Evolutionary conservation across 805 yeast species (phyloP).

Genomic region (Teunomyces pallodes): DNA sequence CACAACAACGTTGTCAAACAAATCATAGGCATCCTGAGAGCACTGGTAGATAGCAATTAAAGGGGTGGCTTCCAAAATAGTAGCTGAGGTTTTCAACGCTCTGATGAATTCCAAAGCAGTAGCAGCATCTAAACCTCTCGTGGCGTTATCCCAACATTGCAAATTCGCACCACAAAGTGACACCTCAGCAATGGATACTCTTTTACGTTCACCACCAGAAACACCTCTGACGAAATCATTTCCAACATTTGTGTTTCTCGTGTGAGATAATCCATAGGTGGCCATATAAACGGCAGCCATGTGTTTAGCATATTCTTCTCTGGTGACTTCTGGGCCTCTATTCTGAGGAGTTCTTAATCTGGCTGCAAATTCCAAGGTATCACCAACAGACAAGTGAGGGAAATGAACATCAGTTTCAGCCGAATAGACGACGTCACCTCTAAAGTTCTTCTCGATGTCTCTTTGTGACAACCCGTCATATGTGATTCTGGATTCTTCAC

Average conservation of each 20-base stretch:
- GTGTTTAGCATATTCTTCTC: conserved; percentile 22
- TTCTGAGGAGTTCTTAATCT: conserved; percentile 45
- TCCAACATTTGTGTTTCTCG: conserved; percentile 60
- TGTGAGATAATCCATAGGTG: conserved; percentile 54
- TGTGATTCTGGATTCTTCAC: conserved; percentile 26
- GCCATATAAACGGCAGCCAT: conserved; percentile 18
- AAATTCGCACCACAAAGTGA: conserved; percentile 61
- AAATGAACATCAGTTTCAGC: conserved; percentile 59
- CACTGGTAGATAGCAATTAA: conserved; percentile 59
- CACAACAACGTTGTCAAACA: conserved; percentile 62
- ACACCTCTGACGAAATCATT: conserved; percentile 66
- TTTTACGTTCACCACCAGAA: conserved; percentile 83
- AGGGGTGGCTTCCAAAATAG: conserved; percentile 49
- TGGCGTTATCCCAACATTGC: conserved; percentile 78
- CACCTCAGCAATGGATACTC: conserved; percentile 82
- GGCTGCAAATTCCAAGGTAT: conserved; percentile 55
- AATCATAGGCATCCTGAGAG: conserved; percentile 56
- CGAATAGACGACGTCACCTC: conserved; percentile 42
- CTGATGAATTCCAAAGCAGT: conserved; percentile 75
- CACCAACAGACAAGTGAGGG: conserved; percentile 54
- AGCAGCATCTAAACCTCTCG: conserved; percentile 82
- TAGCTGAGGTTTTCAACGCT: conserved; percentile 63
- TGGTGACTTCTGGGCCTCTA: conserved; percentile 30
- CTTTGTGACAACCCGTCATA: conserved; percentile 33
- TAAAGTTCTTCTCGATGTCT: conserved; percentile 27